Conservation (phyloP, 805 yeast genomes). For the Candida chilensis region DNA sequence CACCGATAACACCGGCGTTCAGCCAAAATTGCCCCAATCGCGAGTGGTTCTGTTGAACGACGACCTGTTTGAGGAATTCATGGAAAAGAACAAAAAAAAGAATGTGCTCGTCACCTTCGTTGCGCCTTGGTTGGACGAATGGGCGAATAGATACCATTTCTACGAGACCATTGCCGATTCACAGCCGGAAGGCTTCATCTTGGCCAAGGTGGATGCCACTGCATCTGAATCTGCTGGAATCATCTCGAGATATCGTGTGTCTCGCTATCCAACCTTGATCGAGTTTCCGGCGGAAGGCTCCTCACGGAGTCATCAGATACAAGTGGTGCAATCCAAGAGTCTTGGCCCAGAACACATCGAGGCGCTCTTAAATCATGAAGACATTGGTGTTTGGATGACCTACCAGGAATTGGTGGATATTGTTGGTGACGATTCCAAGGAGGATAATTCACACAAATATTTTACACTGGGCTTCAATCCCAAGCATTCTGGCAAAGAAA, state of each 20-base stretch:
- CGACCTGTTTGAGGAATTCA: neutral
- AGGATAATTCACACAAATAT: neutral
- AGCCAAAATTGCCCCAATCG: constrained; percentile 17
- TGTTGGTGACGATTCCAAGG: constrained; percentile 9
- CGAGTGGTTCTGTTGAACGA: constrained; percentile 5
- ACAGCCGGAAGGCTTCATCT: no score
- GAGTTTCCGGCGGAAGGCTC: constrained; percentile 8
- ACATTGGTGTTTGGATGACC: constrained; percentile 3
- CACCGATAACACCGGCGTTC: constrained; percentile 17
- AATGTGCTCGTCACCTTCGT: constrained; percentile 19
- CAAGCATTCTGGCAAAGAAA: neutral
- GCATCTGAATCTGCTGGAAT: constrained; percentile 12
- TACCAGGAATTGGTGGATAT: constrained; percentile 7
- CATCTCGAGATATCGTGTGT: constrained; percentile 13
- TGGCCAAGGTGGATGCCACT: constrained; percentile 22
- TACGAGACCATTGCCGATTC: no score
- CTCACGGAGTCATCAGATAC: neutral
- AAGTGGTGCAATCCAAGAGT: neutral
- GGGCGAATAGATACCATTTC: constrained; percentile 16
- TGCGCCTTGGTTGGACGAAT: constrained; percentile 22
- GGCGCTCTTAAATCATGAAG: constrained; percentile 2
- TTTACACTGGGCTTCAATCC: neutral
- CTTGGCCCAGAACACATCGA: neutral
- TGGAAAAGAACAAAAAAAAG: constrained; percentile 3
- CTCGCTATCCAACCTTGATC: constrained; percentile 18